Base-by-base conservation (phyloP, 768 basidiomycete species). In the Thelephora ganbajun region DNA sequence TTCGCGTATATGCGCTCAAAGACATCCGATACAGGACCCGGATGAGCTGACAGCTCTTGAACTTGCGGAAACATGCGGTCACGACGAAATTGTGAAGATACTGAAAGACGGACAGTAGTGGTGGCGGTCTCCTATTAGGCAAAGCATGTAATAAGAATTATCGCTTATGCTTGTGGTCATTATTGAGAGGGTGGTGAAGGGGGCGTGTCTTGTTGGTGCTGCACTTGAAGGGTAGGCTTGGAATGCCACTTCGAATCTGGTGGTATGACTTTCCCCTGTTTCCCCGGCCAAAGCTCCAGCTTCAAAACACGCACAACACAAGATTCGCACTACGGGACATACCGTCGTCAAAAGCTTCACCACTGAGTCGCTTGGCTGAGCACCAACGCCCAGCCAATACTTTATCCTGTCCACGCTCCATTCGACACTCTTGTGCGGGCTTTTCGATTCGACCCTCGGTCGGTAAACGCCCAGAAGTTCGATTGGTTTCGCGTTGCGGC, bases 361-460 rank as follows among this genome's bases (percentile, higher is more conserved):
- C 4, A 86, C 88, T 5, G 82, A 71, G 58, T 80, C 79, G 41
- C 78, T 83, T 1, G 94, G 94, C 50, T 74, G 62, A 33, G 94
- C 94, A 0, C 92, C 93, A 14, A 83, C 77, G 33, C 72, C 72
- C 35, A 97, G 63, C 94, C 94, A 98, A 58, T 87, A 90, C 50
- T 73, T 72, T 61, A 98, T 88, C 60, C 94, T 77, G 56, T 87
- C 81, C 20, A 83, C 80, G 62, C 90, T 91, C 92, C 93, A 97
- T 55, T 82, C 75, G 48, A 97, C 70, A 33, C 75, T 79, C 65
- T 92, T 94, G 54, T 76, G 71, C 19, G 67, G 62, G 50, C 69
- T 62, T 34, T 69, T 73, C 14, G 60, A 68, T 44, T 62, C 63
- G 42, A 77, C 64, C 52, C 72, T 77, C 3, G 89, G 91, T 62